Evolutionary conservation across 352 stramenopile genomes (phyloP).

Genomic region (Phytopythium vexans): DNA sequence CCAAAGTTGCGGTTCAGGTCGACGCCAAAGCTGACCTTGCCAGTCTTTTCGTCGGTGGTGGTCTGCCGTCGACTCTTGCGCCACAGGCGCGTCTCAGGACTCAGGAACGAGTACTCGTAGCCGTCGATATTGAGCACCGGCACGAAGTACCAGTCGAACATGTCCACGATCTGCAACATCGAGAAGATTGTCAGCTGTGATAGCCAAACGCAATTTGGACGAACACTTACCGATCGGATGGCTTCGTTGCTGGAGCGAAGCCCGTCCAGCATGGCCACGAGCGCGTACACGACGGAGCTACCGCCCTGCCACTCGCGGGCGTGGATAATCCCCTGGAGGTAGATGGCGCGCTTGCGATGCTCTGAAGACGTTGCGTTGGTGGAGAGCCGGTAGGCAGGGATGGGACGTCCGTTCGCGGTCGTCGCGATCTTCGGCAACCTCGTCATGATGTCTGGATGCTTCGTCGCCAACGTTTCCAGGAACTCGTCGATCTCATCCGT

Average conservation of each 20-base stretch:
- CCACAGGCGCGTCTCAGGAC: conserved; percentile 16
- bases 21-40: conserved; percentile 12
- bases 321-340: conserved; percentile 16
- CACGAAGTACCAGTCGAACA: conserved; percentile 26
- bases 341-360: conserved; percentile 9
- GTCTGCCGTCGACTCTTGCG: conserved; percentile 26
- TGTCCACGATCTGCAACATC: conserved; percentile 7
- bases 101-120: conserved; percentile 21
- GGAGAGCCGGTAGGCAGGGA: conserved; percentile 25
- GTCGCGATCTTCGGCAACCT: conserved; percentile 10
- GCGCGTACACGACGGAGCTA: conserved; percentile 39
- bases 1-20: conserved; percentile 36
- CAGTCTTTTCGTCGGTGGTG: not conserved
- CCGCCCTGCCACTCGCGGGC: conserved; percentile 53
- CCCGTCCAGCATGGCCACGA: conserved; percentile 23
- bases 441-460: conserved; percentile 9
- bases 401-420: conserved; percentile 10
- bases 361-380: not conserved
- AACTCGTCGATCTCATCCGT: conserved; percentile 21
- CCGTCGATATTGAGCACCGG: conserved; percentile 34
- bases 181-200: not conserved
- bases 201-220: not conserved
- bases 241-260: conserved; percentile 11
- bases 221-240: conserved; percentile 4
- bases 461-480: conserved; percentile 11